Evolutionary conservation across 805 yeast genomes (phyloP), one percentile per base, ranked within the genome.

Genomic region (Starmerella scarabaei): DNA sequence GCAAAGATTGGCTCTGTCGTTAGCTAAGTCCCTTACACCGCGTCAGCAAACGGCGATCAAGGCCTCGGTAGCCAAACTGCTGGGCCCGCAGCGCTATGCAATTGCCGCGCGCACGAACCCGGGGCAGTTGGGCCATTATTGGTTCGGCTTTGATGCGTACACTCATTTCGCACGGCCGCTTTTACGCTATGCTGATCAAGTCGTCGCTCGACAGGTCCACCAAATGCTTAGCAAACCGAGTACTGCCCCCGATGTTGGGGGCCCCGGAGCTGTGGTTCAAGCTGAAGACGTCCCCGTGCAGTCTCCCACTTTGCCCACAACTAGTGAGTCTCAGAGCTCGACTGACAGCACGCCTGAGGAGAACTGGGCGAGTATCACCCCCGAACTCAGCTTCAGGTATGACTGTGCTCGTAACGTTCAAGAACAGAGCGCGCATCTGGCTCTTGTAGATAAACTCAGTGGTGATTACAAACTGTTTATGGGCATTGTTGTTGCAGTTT

Each of bases 141-240:
- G 81, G 55, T 73, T 79, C 56, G 84, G 84, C 48, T 59, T 80
- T 42, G 93, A 95, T 21, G 65, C 84, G 33, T 91, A 83, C 59
- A 83, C 97, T 0, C 96, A 88, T 60, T 86, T 86, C 65, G 80
- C 82, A n/a, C 73, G 93, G 1, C 97, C 98, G 14, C 65, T 84
- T 56, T 73, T 93, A 58, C 72, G 98, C 53, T 91, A 86, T 58
- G 85, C 94, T 1, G 98, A 91, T 59, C 68, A 83, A 37, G 73
- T 86, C 50, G 97, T 83, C 30, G 98, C 91, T 56, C 74, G 95
- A 52, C 98, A 91, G 63, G 64, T 91, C 50, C 86, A 82, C 56
- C 59, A 75, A 2, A 72, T 78, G 21, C 58, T 91, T 30, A 28
- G 15, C 14, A 9, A 7, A 5, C 15, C 31, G 15, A 7, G n/a